Conservation (phyloP, 768 basidiomycete species). For the Boletellus ananas region DNA sequence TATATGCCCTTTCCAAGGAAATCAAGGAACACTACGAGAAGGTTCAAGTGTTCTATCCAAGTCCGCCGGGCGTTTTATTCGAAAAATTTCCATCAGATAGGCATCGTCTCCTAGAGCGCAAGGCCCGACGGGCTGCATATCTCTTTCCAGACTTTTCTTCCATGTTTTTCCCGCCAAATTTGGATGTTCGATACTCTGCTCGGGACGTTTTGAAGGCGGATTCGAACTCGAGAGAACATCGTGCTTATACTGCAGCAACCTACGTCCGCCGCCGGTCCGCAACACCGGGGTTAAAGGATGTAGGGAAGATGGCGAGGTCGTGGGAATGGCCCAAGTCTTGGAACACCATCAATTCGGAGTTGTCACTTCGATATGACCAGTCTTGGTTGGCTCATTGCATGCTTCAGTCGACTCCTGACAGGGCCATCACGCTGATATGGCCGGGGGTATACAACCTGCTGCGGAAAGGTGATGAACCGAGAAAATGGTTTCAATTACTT, state of each 20-base stretch:
- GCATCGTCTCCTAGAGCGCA: slow-evolving; percentile 12
- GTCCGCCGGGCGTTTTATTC: not conserved
- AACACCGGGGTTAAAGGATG: not conserved
- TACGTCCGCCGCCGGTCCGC: not conserved
- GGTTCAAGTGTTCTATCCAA: slow-evolving; percentile 11
- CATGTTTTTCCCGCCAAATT: not conserved
- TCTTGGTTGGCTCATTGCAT: slow-evolving; percentile 23
- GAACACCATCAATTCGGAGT: not conserved
- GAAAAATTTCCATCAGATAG: slow-evolving; percentile 3
- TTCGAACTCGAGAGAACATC: slow-evolving; percentile 6
- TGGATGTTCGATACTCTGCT: slow-evolving; percentile 10
- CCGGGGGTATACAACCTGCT: slow-evolving; percentile 28
- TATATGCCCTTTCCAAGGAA: slow-evolving; percentile 20
- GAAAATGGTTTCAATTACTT: slow-evolving; percentile 19
- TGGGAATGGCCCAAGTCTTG: slow-evolving; percentile 3
- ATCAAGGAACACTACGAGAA: slow-evolving; percentile 29
- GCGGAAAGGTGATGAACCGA: slow-evolving; percentile 7
- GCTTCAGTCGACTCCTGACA: slow-evolving; percentile 7
- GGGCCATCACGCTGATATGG: no score
- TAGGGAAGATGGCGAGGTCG: slow-evolving; percentile 8
- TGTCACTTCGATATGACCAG: slow-evolving; percentile 23
- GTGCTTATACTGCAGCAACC: slow-evolving; percentile 16
- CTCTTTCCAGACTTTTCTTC: slow-evolving; percentile 6
- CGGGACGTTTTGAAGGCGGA: slow-evolving; percentile 4
- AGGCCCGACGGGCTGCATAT: slow-evolving; percentile 10